Evolutionary conservation across 2,329 filamentous ascomycete genomes (phyloP).

Genomic region (Paradendryphiella salina): DNA sequence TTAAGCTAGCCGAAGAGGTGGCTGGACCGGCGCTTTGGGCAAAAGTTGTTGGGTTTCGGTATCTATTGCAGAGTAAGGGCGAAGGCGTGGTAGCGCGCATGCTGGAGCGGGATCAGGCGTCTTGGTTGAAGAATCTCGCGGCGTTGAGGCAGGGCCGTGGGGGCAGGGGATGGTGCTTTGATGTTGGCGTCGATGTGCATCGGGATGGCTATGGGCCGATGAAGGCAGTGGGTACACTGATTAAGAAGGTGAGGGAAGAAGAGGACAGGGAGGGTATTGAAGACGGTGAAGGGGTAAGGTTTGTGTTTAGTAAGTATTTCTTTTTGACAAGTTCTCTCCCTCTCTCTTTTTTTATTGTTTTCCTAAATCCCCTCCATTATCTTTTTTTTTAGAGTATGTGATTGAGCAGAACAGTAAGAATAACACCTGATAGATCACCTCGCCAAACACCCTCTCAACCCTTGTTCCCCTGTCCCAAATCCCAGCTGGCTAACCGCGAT

Average conservation of each 20-base stretch:
- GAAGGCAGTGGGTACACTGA: conserved; percentile 42
- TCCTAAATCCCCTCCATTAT: not conserved
- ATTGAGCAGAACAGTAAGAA: no score
- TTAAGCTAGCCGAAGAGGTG: conserved; percentile 61
- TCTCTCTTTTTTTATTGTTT: conserved; percentile 2
- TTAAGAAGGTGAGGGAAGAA: conserved; percentile 49
- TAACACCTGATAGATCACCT: conserved; percentile 68
- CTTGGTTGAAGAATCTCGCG: conserved; percentile 1
- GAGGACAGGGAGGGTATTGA: conserved; percentile 56
- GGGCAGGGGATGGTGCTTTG: conserved; percentile 68
- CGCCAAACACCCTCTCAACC: conserved; percentile 79
- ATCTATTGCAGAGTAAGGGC: conserved; percentile 68
- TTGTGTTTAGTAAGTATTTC: conserved; percentile 69
- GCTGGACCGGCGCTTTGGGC: conserved; percentile 66
- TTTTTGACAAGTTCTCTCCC: no score
- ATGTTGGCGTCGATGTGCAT: conserved; percentile 81
- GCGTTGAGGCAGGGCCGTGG: conserved; percentile 56
- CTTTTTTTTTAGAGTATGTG: not conserved
- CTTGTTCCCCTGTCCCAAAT: conserved; percentile 55
- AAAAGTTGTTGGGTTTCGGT: conserved; percentile 77
- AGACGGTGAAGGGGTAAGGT: conserved; percentile 58
- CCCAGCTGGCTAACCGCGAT: conserved; percentile 71
- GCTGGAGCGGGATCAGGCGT: conserved; percentile 52
- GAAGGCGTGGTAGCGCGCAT: conserved; percentile 48
- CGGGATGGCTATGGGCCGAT: conserved; percentile 69